Evolutionary conservation across 176 grass and related monocot genomes (phyloP).

Genomic region (Thalia dealbata): DNA sequence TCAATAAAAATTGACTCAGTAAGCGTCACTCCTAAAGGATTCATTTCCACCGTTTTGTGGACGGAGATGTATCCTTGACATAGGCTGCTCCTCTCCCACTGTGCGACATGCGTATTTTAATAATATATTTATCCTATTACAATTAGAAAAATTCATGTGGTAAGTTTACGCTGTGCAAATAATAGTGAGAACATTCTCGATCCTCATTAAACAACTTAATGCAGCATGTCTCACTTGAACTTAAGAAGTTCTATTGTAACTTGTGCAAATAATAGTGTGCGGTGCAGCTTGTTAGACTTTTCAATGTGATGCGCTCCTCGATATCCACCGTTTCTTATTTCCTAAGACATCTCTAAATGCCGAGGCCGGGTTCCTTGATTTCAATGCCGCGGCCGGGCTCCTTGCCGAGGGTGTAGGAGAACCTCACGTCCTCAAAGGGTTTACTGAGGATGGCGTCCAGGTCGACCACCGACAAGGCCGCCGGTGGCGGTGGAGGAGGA

Average conservation of each 20-base stretch:
- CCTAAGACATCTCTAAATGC: no score
- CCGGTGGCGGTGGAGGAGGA: no score
- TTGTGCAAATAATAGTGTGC: no score
- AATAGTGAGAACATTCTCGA: neutral
- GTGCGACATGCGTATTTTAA: constrained; percentile 62
- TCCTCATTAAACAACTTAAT: neutral
- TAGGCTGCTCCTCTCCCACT: constrained; percentile 85
- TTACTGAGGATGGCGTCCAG: no score
- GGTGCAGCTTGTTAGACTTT: no score
- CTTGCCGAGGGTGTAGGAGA: no score
- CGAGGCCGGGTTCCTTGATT: no score
- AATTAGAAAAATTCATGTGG: neutral
- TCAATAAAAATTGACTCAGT: constrained; percentile 47
- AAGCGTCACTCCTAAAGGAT: constrained; percentile 27
- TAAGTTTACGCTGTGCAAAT: neutral
- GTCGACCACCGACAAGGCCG: no score
- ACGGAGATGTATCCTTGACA: constrained; percentile 25
- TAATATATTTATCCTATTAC: constrained; percentile 79
- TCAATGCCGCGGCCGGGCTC: no score
- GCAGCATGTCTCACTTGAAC: neutral
- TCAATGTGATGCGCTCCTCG: no score
- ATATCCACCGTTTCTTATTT: no score
- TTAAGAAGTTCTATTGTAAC: neutral
- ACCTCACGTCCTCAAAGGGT: no score
- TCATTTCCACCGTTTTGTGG: constrained; percentile 22